A percentile compares a stretch with the other conserved stretches of the same genome.
These are phyloP conservation scores for Casuarina glauca DNA, from an alignment of 306 rosid species.

Conservation along the genomic window DNA sequence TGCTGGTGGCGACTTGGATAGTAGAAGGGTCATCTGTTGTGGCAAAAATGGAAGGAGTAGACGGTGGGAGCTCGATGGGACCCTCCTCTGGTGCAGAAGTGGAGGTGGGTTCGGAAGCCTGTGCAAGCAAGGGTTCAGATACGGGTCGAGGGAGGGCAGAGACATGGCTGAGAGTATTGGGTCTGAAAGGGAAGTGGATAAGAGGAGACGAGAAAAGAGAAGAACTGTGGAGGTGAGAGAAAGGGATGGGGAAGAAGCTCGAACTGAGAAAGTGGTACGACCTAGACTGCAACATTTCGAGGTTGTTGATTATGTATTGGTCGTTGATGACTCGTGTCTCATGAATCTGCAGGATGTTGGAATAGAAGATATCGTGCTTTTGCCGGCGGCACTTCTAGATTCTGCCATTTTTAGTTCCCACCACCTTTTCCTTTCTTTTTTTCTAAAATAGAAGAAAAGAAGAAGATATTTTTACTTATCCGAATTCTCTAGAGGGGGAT, in stretches of 20 bases:
- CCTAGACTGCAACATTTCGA: conserved; percentile 57
- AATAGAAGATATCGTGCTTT: background rate
- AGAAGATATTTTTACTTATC: too few species aligned
- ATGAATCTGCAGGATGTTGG: background rate
- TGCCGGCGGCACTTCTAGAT: background rate
- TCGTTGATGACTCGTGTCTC: background rate
- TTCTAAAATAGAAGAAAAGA: too few species aligned
- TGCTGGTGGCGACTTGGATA: conserved; percentile 78
- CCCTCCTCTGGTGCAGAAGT: conserved; percentile 48
- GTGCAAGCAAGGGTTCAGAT: conserved; percentile 44
- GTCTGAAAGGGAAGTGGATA: conserved; percentile 36
- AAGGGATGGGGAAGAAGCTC: conserved; percentile 31
- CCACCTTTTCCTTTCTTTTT: too few species aligned
- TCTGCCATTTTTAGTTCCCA: too few species aligned
- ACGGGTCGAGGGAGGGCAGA: conserved; percentile 34
- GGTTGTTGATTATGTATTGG: background rate
- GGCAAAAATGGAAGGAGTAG: conserved; percentile 66
- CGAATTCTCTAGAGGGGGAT: too few species aligned
- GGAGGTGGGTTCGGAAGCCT: conserved; percentile 38
- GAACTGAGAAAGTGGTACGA: conserved; percentile 44
- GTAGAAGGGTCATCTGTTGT: conserved; percentile 73
- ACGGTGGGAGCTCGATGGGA: conserved; percentile 59
- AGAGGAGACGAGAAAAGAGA: conserved; percentile 21
- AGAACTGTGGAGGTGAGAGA: conserved; percentile 14
- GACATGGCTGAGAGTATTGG: conserved; percentile 40